Percentiles rank a stretch among this genome's conserved stretches.
Evolutionary conservation across 2,329 filamentous ascomycete genomes (phyloP).

Genomic region (Epichloe sp.): DNA sequence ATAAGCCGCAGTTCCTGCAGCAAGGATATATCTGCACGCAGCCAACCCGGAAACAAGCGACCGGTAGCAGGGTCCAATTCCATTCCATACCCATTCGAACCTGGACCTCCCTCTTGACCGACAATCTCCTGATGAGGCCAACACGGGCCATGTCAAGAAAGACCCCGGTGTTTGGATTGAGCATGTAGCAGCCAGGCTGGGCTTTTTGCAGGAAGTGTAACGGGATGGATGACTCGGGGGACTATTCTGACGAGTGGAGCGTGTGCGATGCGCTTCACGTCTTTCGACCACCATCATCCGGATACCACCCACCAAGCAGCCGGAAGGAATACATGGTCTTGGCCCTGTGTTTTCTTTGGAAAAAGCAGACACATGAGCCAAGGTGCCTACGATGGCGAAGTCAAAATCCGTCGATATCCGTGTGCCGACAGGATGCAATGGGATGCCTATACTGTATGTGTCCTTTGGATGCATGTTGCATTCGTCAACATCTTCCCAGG

Average conservation of each 20-base stretch:
- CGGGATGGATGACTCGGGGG: neutral
- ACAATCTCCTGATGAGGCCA: neutral
- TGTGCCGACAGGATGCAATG: neutral
- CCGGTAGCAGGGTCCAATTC: neutral
- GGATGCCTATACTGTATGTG: no score
- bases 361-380: no score
- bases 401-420: no score
- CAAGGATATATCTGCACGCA: neutral
- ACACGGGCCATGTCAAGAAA: neutral
- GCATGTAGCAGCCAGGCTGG: neutral
- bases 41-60: conserved; percentile 4
- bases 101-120: neutral
- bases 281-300: neutral
- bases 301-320: conserved; percentile 3
- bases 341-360: neutral
- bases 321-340: neutral
- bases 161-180: neutral
- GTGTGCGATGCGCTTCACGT: neutral
- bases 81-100: neutral
- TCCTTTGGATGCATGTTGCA: neutral
- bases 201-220: neutral
- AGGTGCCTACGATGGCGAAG: neutral
- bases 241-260: neutral
- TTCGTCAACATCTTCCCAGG: neutral
- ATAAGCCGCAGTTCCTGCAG: neutral